Evolutionary conservation across 805 yeast genomes (phyloP).

Genomic region (Wickerhamiella kurtzmanii): DNA sequence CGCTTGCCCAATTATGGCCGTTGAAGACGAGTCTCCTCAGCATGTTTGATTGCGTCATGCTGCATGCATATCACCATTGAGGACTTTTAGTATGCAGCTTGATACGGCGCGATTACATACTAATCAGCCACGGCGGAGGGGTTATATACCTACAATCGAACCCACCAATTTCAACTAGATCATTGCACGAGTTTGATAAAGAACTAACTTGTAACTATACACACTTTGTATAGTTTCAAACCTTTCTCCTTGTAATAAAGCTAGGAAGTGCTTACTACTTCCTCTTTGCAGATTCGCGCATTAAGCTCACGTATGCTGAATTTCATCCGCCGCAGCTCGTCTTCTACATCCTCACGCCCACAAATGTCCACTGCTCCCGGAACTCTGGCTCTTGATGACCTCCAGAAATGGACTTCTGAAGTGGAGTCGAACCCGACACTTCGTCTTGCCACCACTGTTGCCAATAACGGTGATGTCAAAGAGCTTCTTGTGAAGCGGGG

Average conservation of each 20-base stretch:
- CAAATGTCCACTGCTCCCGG: not conserved
- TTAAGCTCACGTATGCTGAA: not conserved
- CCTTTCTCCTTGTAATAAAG: no score
- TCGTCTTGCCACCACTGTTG: constrained; percentile 23
- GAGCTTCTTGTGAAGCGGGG: constrained; percentile 22
- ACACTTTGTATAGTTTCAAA: no score
- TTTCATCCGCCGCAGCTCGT: not conserved
- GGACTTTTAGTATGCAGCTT: not conserved
- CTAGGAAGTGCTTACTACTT: no score
- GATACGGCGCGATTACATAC: not conserved
- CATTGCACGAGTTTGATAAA: no score
- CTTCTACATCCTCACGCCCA: not conserved
- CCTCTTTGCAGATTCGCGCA: no score
- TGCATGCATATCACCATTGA: not conserved
- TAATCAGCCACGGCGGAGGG: not conserved
- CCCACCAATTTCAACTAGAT: not conserved
- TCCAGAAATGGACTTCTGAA: constrained; percentile 19
- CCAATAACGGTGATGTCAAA: constrained; percentile 20
- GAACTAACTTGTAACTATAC: no score
- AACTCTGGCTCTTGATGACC: constrained; percentile 11
- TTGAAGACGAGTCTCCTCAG: no score
- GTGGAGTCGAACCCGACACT: constrained; percentile 20
- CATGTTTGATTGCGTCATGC: not conserved
- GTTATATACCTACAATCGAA: not conserved
- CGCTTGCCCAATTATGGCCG: no score